Evolutionary conservation across 176 grass and related monocot species (phyloP).

Genomic region (Ampelocalamus luodianensis): DNA sequence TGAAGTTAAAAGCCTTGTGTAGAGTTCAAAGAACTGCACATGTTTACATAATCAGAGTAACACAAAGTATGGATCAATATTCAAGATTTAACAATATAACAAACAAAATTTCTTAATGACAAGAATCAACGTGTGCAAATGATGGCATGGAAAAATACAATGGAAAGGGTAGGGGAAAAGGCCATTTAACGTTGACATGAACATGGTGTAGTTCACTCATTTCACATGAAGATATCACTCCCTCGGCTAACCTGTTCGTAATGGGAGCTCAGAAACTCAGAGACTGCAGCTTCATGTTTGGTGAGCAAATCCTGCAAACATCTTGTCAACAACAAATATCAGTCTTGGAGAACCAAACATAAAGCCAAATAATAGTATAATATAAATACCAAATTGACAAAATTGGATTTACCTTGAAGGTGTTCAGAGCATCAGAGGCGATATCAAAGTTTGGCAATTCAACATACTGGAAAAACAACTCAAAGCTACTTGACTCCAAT

Average conservation of each 20-base stretch:
- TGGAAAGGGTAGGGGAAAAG: background rate
- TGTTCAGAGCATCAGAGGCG: slow-evolving; percentile 98
- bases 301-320: slow-evolving; percentile 94
- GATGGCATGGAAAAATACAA: background rate
- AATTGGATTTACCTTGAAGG: slow-evolving; percentile 83
- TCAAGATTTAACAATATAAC: slow-evolving; percentile 10
- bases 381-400: slow-evolving; percentile 24
- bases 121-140: background rate
- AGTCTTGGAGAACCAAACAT: slow-evolving; percentile 26
- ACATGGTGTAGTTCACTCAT: slow-evolving; percentile 8
- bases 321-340: slow-evolving; percentile 44
- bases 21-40: slow-evolving; percentile 95
- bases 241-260: slow-evolving; percentile 73
- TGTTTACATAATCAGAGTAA: slow-evolving; percentile 32
- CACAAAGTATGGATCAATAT: background rate
- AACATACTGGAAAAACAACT: slow-evolving; percentile 97
- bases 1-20: slow-evolving; percentile 81
- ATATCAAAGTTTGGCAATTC: slow-evolving; percentile 99
- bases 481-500: slow-evolving; percentile 93
- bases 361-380: background rate
- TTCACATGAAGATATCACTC: slow-evolving; percentile 12
- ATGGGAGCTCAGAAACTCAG: slow-evolving; percentile 74
- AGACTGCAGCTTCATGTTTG: slow-evolving; percentile 84
- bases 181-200: background rate
- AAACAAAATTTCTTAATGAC: background rate